These are phyloP conservation scores for Blastobotrys apis DNA, from an alignment of 1,139 yeast genomes.

Conservation along the genomic window DNA sequence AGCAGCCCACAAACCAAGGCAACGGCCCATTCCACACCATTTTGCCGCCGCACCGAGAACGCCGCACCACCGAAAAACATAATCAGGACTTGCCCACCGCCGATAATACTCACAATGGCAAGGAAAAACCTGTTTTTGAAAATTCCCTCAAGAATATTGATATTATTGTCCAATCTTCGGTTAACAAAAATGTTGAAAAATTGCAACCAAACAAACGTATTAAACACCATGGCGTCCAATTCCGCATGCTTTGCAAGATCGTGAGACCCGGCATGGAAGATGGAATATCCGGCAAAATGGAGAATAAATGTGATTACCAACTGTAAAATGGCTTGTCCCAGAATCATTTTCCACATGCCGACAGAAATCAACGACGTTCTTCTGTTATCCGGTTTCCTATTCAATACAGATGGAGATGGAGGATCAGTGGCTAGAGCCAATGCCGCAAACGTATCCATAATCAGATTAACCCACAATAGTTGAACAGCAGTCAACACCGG, in stretches of 20 bases:
- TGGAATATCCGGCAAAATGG: conserved; percentile 67
- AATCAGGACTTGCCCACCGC: conserved; percentile 77
- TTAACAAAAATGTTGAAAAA: conserved; percentile 90
- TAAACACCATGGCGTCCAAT: conserved; percentile 82
- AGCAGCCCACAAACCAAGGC: conserved; percentile 79
- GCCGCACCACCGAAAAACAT: conserved; percentile 99
- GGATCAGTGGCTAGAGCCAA: conserved; percentile 96
- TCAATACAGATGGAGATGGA: conserved; percentile 76
- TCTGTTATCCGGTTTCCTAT: conserved; percentile 83
- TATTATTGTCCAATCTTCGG: conserved; percentile 85
- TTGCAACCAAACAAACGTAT: conserved; percentile 97
- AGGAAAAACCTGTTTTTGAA: conserved; percentile 80
- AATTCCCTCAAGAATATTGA: conserved; percentile 79
- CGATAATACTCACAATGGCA: conserved; percentile 65
- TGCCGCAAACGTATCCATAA: conserved; percentile 98
- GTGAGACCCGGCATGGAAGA: conserved; percentile 45
- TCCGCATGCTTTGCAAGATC: conserved; percentile 47
- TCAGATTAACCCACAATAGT: conserved; percentile 92
- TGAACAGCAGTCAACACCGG: conserved; percentile 97
- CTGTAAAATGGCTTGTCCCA: conserved; percentile 81
- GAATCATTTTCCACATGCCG: conserved; percentile 98
- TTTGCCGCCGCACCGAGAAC: conserved; percentile 72
- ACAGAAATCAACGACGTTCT: conserved; percentile 74
- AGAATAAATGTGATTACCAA: conserved; percentile 70
- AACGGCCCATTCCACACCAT: conserved; percentile 84